phyloP scores from a whole-genome alignment of 441 rosid species.

The Flueggea neowawraea region DNA sequence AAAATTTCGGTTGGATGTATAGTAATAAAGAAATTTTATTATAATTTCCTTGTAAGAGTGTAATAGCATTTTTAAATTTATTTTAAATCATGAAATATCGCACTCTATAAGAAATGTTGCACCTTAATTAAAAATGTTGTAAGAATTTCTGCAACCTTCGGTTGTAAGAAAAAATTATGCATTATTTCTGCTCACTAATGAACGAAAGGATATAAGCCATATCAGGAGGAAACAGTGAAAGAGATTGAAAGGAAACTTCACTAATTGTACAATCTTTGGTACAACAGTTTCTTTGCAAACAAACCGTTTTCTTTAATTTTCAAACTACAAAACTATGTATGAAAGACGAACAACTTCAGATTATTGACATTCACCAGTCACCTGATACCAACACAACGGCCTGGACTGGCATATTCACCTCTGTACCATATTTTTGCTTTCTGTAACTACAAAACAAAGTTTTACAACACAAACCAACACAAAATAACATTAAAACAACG shows the following conservation, averaged over 20 bases:
- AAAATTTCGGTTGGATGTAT: too few relatives aligned
- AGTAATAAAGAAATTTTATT: too few relatives aligned
- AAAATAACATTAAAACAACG: background rate
- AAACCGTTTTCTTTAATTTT: background rate
- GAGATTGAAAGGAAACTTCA: conserved; percentile 1
- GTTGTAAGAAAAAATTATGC: too few relatives aligned
- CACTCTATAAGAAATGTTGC: too few relatives aligned
- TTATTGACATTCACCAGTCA: conserved; percentile 60
- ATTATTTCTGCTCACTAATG: too few relatives aligned
- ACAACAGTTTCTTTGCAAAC: conserved; percentile 31
- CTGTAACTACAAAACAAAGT: conserved; percentile 18
- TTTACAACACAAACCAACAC: conserved; percentile 20
- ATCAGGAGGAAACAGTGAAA: background rate
- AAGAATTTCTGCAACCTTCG: too few relatives aligned
- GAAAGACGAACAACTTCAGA: conserved; percentile 16
- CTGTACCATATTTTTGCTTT: conserved; percentile 8
- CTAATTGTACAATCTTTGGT: conserved; percentile 11
- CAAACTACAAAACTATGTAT: conserved; percentile 17
- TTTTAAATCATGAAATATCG: too few relatives aligned
- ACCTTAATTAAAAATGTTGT: too few relatives aligned
- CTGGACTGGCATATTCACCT: conserved; percentile 65
- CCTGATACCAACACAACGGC: conserved; percentile 59
- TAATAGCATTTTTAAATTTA: too few relatives aligned
- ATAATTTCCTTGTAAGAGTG: too few relatives aligned
- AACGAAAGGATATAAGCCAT: too few relatives aligned